These are phyloP conservation scores for Suhomyces emberorum DNA, from an alignment of 805 yeast genomes.

Conservation along the genomic window DNA sequence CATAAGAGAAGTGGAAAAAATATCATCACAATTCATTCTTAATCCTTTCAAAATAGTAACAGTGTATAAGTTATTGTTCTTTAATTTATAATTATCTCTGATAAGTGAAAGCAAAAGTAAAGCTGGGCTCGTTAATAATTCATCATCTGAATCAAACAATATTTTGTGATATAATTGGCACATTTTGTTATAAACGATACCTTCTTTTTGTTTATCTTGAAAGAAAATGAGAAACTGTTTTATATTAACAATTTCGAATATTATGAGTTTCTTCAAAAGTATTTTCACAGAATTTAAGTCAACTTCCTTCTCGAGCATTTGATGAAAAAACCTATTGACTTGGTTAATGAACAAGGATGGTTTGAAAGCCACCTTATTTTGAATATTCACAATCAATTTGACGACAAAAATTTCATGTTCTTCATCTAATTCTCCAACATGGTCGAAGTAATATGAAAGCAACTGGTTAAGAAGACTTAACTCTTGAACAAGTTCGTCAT, in stretches of 20 bases:
- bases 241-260: constrained; percentile 15
- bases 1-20: constrained; percentile 5
- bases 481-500: neutral
- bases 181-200: neutral
- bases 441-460: neutral
- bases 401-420: constrained; percentile 11
- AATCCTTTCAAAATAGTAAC: constrained; percentile 12
- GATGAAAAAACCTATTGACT: constrained; percentile 6
- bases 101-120: constrained; percentile 12
- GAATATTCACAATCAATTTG: constrained; percentile 15
- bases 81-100: constrained; percentile 12
- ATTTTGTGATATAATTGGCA: constrained; percentile 8
- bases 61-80: constrained; percentile 11
- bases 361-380: constrained; percentile 2
- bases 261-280: constrained; percentile 15
- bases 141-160: constrained; percentile 7
- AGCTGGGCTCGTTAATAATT: neutral
- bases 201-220: constrained; percentile 5
- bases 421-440: constrained; percentile 3
- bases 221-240: constrained; percentile 12
- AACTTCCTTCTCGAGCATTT: neutral
- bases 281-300: constrained; percentile 1
- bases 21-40: constrained; percentile 3
- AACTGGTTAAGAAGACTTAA: neutral
- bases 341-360: constrained; percentile 2